These are phyloP conservation scores for Glebionis coronaria DNA, from an alignment of 129 eudicot species.

Conservation along the genomic window DNA sequence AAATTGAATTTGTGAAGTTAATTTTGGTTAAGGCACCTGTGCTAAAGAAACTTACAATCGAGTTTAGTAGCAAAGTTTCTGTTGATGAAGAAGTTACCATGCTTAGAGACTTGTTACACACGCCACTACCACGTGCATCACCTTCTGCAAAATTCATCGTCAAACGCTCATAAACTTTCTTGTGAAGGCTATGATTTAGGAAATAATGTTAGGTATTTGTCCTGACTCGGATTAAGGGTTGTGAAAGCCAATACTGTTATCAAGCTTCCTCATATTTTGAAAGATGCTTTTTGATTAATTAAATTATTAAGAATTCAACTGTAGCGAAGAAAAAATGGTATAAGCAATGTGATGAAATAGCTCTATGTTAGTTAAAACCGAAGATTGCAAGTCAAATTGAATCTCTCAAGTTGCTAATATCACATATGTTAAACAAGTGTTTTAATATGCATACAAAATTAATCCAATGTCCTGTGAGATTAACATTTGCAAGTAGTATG, in stretches of 20 bases:
- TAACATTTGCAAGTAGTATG: too few relatives aligned
- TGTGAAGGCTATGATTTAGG: neutral
- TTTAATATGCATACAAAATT: too few relatives aligned
- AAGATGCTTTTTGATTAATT: neutral
- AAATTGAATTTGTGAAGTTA: slow-evolving; percentile 13
- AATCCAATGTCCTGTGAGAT: too few relatives aligned
- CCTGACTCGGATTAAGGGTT: neutral
- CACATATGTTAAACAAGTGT: too few relatives aligned
- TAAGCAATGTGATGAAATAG: too few relatives aligned
- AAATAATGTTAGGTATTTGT: neutral
- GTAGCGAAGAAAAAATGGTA: slow-evolving; percentile 28
- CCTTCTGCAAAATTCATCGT: neutral
- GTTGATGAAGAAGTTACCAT: slow-evolving; percentile 2
- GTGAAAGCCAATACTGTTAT: neutral
- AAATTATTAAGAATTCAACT: neutral
- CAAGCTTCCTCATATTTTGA: too few relatives aligned
- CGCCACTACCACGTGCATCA: slow-evolving; percentile 5
- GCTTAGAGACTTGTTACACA: slow-evolving; percentile 1
- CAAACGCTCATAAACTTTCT: neutral
- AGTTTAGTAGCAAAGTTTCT: neutral
- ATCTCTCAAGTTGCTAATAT: too few relatives aligned
- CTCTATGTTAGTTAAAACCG: too few relatives aligned
- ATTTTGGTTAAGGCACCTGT: slow-evolving; percentile 3
- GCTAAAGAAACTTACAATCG: neutral
- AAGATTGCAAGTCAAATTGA: too few relatives aligned